Evolutionary conservation across 106 monocot species (phyloP), one percentile per base, ranked within the genome.

Genomic region (Narthecium ossifragum): DNA sequence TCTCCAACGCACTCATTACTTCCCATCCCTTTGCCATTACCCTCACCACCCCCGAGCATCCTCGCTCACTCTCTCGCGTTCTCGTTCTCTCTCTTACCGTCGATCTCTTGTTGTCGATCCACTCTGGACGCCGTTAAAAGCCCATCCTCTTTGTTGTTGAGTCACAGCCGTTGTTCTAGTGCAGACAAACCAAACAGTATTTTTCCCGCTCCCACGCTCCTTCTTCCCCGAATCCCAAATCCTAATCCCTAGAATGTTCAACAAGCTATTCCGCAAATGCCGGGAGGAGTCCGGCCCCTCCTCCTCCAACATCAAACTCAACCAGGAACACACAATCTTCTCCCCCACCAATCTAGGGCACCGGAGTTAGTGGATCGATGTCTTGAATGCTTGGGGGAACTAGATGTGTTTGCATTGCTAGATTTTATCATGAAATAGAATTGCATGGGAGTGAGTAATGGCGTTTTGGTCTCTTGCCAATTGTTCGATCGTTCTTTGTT

Each of bases 231-330:
- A n/a, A n/a, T n/a, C n/a, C n/a, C n/a, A n/a, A n/a, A n/a, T n/a
- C n/a, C n/a, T n/a, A n/a, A n/a, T n/a, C 20, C 15, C 26, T 37
- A 25, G 25, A 14, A 82, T 82, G 82, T 73, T 82, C 65, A n/a
- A 49, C 62, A 73, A 77, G 60, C 57, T 82, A 51, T 77, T 82
- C 45, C 60, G 70, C 55, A 43, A 61, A 8, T 73, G 82, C 62
- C 60, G 28, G 36, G 57, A 66, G 14, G 73, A 77, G 13, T 56
- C 65, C n/a, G 41, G 59, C 52, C 18, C 32, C 2, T 29, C 39
- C 1, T 36, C 65, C 28, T 73, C 73, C 15, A 25, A 68, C 13
- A 18, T 7, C 45, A 61, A 72, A 31, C 62, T 77, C 23, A 65
- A 63, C n/a, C 70, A 82, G 82, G 82, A 63, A 60, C 14, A 6